Evolutionary conservation across 1,284 basidiomycete species (phyloP).

Genomic region (Dichomitus squalens): DNA sequence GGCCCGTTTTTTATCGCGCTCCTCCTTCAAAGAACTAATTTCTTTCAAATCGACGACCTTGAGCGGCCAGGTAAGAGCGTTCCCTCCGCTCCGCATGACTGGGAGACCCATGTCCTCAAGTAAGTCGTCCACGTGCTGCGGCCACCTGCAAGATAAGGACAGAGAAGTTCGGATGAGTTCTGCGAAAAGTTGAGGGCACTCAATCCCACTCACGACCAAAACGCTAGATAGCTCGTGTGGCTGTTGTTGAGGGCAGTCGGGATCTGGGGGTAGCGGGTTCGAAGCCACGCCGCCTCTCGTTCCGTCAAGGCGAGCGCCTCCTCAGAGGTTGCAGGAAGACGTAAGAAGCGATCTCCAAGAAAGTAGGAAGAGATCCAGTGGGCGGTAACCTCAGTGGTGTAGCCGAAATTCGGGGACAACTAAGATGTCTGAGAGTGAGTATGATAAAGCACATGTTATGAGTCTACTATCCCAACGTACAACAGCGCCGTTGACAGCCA

Average conservation of each 20-base stretch:
- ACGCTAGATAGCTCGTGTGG: constrained; percentile 44
- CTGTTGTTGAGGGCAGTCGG: constrained; percentile 48
- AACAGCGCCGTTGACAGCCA: constrained; percentile 62
- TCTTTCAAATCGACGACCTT: constrained; percentile 50
- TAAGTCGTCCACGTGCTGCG: constrained; percentile 56
- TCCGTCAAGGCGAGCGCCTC: constrained; percentile 46
- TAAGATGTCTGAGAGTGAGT: constrained; percentile 17
- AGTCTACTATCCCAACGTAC: no score
- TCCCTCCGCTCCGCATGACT: constrained; percentile 55
- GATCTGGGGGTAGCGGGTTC: constrained; percentile 51
- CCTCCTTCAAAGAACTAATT: constrained; percentile 48
- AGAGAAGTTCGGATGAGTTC: background rate
- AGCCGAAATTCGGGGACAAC: constrained; percentile 54
- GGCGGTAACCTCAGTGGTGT: constrained; percentile 52
- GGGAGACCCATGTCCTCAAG: constrained; percentile 59
- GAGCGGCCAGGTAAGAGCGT: constrained; percentile 63
- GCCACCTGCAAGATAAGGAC: constrained; percentile 44
- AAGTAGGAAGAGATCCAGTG: constrained; percentile 72
- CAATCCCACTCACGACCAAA: constrained; percentile 42
- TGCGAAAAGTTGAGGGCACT: background rate
- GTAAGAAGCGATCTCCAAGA: constrained; percentile 46
- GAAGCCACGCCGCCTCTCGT: constrained; percentile 49
- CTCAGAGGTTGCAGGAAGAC: constrained; percentile 45
- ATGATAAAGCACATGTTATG: no score
- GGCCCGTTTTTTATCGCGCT: constrained; percentile 33